A percentile compares a stretch with the other conserved stretches of the same genome.
Conservation (phyloP, 108 stramenopile species). For the Pseudonitzschia multistriata region DNA sequence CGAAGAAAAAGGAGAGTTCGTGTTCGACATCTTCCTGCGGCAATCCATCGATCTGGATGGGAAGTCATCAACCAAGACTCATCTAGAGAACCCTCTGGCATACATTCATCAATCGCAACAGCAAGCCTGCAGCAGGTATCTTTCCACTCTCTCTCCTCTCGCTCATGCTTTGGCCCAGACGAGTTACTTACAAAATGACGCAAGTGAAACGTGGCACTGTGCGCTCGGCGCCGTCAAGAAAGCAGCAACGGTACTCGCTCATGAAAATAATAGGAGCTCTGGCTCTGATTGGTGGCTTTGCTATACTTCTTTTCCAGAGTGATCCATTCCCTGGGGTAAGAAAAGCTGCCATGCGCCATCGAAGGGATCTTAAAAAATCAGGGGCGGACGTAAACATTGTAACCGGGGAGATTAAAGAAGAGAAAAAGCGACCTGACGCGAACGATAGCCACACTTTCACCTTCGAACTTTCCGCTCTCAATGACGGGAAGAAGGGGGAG, state of each 20-base stretch:
- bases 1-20: too few relatives aligned
- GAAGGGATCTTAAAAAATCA: conserved; percentile 17
- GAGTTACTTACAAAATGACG: conserved; percentile 26
- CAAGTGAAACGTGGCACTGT: conserved; percentile 26
- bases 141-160: not conserved
- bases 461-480: conserved; percentile 28
- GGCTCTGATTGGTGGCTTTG: conserved; percentile 18
- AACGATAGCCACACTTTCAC: conserved; percentile 18
- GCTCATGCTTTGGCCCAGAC: conserved; percentile 12
- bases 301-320: conserved; percentile 13
- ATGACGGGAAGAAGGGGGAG: conserved; percentile 40
- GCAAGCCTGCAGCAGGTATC: not conserved
- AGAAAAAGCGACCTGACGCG: not conserved
- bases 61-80: too few relatives aligned
- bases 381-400: not conserved
- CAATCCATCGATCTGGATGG: too few relatives aligned
- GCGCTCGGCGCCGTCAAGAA: conserved; percentile 9
- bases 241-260: conserved; percentile 29
- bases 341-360: conserved; percentile 27
- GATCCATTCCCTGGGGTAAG: conserved; percentile 38
- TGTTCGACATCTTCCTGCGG: too few relatives aligned
- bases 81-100: not conserved
- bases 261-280: conserved; percentile 21
- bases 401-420: conserved; percentile 5
- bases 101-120: not conserved